Evolutionary conservation across 805 yeast species (phyloP).

Genomic region (Kuraishia hungarica): DNA sequence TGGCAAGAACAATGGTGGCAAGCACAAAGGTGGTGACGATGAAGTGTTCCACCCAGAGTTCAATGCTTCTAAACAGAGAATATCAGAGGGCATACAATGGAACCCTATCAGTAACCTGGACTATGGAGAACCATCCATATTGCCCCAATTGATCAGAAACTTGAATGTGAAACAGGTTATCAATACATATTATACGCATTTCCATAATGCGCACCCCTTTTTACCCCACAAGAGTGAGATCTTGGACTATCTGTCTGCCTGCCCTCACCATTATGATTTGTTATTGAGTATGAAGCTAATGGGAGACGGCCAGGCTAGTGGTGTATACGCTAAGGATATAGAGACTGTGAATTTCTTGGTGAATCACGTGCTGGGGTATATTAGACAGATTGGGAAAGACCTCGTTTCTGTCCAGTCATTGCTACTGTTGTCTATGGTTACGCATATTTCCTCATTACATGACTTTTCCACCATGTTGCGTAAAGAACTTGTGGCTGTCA

Average conservation of each 20-base stretch:
- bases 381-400: slow-evolving; percentile 28
- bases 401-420: slow-evolving; percentile 34
- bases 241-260: slow-evolving; percentile 20
- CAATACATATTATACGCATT: slow-evolving; percentile 24
- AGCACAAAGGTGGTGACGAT: neutral
- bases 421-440: slow-evolving; percentile 29
- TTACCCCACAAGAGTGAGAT: slow-evolving; percentile 32
- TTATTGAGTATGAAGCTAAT: slow-evolving; percentile 37
- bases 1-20: too few species aligned
- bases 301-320: slow-evolving; percentile 36
- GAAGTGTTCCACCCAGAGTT: slow-evolving; percentile 20
- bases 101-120: neutral
- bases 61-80: slow-evolving; percentile 19
- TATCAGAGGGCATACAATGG: slow-evolving; percentile 3
- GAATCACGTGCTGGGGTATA: slow-evolving; percentile 21
- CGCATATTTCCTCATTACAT: slow-evolving; percentile 46
- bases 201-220: slow-evolving; percentile 38
- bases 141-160: slow-evolving; percentile 12
- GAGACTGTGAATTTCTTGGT: slow-evolving; percentile 30
- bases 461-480: slow-evolving; percentile 34
- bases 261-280: slow-evolving; percentile 31
- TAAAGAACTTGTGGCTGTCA: slow-evolving; percentile 30
- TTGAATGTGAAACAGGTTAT: slow-evolving; percentile 18
- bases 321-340: slow-evolving; percentile 27
- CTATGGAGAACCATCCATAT: neutral